These are phyloP conservation scores for Aureobasidium sp. DNA, from an alignment of 2,329 filamentous ascomycete genomes.

Conservation along the genomic window DNA sequence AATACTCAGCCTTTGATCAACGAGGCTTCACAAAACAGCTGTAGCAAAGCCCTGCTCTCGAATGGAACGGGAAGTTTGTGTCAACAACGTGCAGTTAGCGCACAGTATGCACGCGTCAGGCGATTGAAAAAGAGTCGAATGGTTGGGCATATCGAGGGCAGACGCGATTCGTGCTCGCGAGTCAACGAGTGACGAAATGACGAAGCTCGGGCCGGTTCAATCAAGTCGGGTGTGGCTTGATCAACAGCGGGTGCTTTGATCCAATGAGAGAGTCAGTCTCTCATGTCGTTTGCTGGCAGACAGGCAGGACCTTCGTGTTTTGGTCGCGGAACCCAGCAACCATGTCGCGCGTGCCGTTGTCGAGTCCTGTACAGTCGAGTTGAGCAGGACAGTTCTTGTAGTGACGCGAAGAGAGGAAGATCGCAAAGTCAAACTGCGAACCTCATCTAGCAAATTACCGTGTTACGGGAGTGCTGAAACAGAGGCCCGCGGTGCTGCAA, in stretches of 20 bases:
- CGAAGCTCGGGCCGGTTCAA: background rate
- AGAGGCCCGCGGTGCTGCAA: constrained; percentile 1
- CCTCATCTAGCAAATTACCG: background rate
- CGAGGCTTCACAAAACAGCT: too few relatives aligned
- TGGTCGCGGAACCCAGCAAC: background rate
- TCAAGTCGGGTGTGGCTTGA: background rate
- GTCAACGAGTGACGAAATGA: background rate
- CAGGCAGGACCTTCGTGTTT: background rate
- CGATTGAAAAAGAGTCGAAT: background rate
- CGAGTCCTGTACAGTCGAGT: background rate
- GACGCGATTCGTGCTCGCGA: background rate
- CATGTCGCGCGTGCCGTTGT: background rate
- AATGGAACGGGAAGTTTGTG: background rate
- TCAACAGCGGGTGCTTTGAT: background rate
- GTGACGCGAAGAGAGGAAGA: background rate
- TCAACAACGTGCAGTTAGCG: background rate
- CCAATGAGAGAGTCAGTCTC: background rate
- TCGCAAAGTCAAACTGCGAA: background rate
- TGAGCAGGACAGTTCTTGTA: background rate
- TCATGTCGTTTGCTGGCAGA: background rate
- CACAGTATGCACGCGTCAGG: background rate
- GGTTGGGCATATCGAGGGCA: background rate
- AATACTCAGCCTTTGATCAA: background rate
- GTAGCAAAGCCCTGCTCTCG: background rate
- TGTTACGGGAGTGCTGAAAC: background rate